Conservation (phyloP, 192 early-diverging fungal species). For the Coemansia erecta region DNA sequence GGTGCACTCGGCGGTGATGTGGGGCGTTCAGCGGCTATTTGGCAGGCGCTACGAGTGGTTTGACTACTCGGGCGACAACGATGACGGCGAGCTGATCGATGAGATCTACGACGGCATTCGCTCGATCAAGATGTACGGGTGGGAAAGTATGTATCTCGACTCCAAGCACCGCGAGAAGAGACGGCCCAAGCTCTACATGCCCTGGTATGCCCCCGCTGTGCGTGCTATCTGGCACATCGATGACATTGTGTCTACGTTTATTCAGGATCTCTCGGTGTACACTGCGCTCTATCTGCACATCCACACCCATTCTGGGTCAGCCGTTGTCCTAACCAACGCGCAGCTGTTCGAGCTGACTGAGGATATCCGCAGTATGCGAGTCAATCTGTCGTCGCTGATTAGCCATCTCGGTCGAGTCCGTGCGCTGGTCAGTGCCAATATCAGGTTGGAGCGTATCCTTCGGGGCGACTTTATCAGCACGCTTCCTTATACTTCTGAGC, state of each 20-base stretch:
- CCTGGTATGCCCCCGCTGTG: constrained; percentile 37
- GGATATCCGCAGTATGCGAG: constrained; percentile 10
- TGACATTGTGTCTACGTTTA: constrained; percentile 7
- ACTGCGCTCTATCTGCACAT: constrained; percentile 21
- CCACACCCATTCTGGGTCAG: background rate
- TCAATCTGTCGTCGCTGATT: constrained; percentile 3
- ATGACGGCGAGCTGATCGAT: constrained; percentile 9
- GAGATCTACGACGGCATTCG: constrained; percentile 29
- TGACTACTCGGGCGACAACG: background rate
- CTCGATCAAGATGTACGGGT: constrained; percentile 46
- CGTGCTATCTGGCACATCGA: constrained; percentile 14
- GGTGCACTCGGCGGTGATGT: background rate
- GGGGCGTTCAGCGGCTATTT: constrained; percentile 7
- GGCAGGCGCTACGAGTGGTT: constrained; percentile 21
- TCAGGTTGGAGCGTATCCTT: constrained; percentile 15
- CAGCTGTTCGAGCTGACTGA: constrained; percentile 27
- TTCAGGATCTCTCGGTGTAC: constrained; percentile 16
- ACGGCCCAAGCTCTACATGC: constrained; percentile 1
- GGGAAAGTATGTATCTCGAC: constrained; percentile 42
- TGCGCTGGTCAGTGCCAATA: constrained; percentile 4
- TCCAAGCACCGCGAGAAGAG: constrained; percentile 10
- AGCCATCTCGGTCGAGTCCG: constrained; percentile 3
- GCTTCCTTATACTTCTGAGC: constrained; percentile 3
- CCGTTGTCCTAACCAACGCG: constrained; percentile 13
- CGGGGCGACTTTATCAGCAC: constrained; percentile 10